These are phyloP conservation scores for Penstemon barbatus DNA, from an alignment of 257 asterid species.

Conservation along the genomic window DNA sequence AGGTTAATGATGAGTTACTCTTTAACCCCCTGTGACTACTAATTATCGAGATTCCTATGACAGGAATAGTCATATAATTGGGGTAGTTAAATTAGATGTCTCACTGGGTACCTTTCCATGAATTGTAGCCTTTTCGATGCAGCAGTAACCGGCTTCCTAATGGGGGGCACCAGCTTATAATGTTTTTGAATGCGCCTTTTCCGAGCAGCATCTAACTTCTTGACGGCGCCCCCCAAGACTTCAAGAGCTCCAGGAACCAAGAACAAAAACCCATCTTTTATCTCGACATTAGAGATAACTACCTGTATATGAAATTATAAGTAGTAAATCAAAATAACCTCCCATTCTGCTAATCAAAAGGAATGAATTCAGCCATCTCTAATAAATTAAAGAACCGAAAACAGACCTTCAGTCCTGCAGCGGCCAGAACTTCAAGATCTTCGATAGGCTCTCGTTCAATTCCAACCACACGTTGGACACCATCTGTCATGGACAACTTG, in stretches of 20 bases:
- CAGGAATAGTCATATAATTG: constrained; percentile 11
- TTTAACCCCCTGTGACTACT: too few species aligned
- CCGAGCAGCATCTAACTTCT: constrained; percentile 80
- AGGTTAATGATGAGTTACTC: not conserved
- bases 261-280: constrained; percentile 81
- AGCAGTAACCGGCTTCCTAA: constrained; percentile 5
- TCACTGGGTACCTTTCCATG: constrained; percentile 50
- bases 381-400: not conserved
- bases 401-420: constrained; percentile 82
- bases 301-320: constrained; percentile 43
- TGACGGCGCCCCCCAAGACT: constrained; percentile 81
- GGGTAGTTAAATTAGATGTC: not conserved
- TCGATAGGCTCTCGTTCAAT: constrained; percentile 90
- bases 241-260: constrained; percentile 89
- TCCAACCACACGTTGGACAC: constrained; percentile 86
- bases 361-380: constrained; percentile 20
- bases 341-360: constrained; percentile 20
- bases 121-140: too few species aligned
- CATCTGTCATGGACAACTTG: constrained; percentile 94
- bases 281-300: constrained; percentile 68
- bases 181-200: constrained; percentile 77
- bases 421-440: constrained; percentile 69
- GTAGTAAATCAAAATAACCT: not conserved
- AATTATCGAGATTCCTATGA: not conserved
- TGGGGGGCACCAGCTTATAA: constrained; percentile 84